phyloP scores from a whole-genome alignment of 1,139 yeast genomes.

The Saccharomyces hybrid region DNA sequence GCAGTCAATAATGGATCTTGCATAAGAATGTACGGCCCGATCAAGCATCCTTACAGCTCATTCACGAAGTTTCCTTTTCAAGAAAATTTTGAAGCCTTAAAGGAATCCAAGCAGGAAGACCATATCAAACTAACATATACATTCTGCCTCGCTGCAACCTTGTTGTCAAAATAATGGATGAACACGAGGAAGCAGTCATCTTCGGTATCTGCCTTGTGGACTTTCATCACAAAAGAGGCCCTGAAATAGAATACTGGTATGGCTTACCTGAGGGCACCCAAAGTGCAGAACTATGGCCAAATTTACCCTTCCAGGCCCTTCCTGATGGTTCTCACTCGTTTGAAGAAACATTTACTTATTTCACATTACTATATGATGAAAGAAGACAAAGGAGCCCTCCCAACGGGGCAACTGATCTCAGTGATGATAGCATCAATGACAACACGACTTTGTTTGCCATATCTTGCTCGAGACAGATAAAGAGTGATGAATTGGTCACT shows the following conservation, averaged over 20 bases:
- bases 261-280: constrained; percentile 47
- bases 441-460: constrained; percentile 80
- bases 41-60: background rate
- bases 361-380: constrained; percentile 75
- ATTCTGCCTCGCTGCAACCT: background rate
- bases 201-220: constrained; percentile 88
- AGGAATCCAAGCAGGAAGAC: background rate
- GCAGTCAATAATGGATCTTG: background rate
- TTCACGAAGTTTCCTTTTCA: background rate
- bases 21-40: background rate
- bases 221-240: constrained; percentile 90
- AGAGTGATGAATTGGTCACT: constrained; percentile 51
- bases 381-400: constrained; percentile 30
- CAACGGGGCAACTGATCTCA: constrained; percentile 27
- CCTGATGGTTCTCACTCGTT: constrained; percentile 94
- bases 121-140: background rate
- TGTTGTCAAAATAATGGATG: background rate
- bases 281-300: constrained; percentile 62
- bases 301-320: constrained; percentile 84
- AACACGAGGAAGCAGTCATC: constrained; percentile 32
- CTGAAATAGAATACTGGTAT: constrained; percentile 89
- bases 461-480: constrained; percentile 82
- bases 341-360: constrained; percentile 89
- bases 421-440: constrained; percentile 31
- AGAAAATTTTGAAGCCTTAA: background rate